phyloP scores from a whole-genome alignment of 495 filamentous ascomycete species.

The Tirmania nivea region DNA sequence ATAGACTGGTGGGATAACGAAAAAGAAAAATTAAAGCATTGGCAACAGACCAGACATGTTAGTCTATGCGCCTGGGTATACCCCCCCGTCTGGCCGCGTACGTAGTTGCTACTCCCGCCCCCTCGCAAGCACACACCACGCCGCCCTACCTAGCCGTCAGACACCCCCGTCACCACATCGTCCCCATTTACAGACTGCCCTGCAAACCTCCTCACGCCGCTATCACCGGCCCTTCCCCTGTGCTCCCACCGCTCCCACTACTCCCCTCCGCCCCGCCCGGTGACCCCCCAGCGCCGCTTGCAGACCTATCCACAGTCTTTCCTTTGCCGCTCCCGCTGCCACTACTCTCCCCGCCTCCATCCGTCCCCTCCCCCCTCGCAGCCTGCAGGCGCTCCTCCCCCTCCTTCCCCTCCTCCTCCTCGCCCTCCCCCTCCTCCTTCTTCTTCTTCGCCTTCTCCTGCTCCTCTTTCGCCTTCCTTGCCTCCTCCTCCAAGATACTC shows the following conservation, averaged over 20 bases:
- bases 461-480: not conserved
- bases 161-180: too few relatives aligned
- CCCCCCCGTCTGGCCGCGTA: too few relatives aligned
- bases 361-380: not conserved
- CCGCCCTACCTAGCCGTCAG: too few relatives aligned
- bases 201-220: not conserved
- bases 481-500: slow-evolving; percentile 50
- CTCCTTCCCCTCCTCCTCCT: slow-evolving; percentile 1
- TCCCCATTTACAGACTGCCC: too few relatives aligned
- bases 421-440: slow-evolving; percentile 6
- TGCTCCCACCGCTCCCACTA: not conserved
- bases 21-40: slow-evolving; percentile 3
- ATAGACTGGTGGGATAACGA: slow-evolving; percentile 5
- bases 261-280: not conserved
- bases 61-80: too few relatives aligned
- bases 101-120: too few relatives aligned
- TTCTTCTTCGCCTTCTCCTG: slow-evolving; percentile 1
- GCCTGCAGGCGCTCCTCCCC: not conserved
- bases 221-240: not conserved
- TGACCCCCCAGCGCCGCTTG: not conserved
- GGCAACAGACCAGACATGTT: not conserved
- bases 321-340: slow-evolving; percentile 1
- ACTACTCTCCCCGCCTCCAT: slow-evolving; percentile 5
- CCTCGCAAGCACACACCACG: too few relatives aligned
- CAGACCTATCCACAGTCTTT: slow-evolving; percentile 4